A percentile compares a stretch with the other conserved stretches of the same genome.
Conservation (phyloP, 164 flowering plant genomes). For the Piper betle region DNA sequence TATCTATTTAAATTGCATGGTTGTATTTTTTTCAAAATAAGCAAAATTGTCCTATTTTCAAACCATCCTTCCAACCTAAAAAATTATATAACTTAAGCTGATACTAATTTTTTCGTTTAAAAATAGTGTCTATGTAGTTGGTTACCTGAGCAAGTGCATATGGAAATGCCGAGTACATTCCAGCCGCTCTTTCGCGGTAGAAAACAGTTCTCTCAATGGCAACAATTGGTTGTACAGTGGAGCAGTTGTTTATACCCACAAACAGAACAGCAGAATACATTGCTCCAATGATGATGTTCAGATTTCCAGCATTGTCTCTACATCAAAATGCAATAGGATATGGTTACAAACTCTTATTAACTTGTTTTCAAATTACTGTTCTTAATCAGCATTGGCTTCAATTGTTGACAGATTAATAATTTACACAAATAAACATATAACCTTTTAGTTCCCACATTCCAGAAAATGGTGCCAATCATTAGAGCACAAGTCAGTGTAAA, state of each 20-base stretch:
- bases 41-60: too few species aligned
- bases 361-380: too few species aligned
- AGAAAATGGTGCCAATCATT: slow-evolving; percentile 70
- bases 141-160: slow-evolving; percentile 85
- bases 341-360: background rate
- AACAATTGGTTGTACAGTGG: slow-evolving; percentile 74
- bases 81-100: background rate
- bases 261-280: slow-evolving; percentile 72
- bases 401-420: too few species aligned
- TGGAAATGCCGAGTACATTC: slow-evolving; percentile 90
- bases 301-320: slow-evolving; percentile 47
- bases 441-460: slow-evolving; percentile 67
- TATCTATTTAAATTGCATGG: too few species aligned
- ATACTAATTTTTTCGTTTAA: too few species aligned
- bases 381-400: too few species aligned
- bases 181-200: slow-evolving; percentile 85
- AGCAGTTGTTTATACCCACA: slow-evolving; percentile 66
- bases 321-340: background rate
- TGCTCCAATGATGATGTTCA: slow-evolving; percentile 62
- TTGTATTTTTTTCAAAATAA: too few species aligned
- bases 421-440: slow-evolving; percentile 4
- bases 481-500: slow-evolving; percentile 65
- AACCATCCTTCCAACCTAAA: too few species aligned
- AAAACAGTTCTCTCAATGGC: slow-evolving; percentile 83
- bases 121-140: background rate